Evolutionary conservation across 2,329 filamentous ascomycete species (phyloP).

Genomic region (Coleophoma eucalyptorum): DNA sequence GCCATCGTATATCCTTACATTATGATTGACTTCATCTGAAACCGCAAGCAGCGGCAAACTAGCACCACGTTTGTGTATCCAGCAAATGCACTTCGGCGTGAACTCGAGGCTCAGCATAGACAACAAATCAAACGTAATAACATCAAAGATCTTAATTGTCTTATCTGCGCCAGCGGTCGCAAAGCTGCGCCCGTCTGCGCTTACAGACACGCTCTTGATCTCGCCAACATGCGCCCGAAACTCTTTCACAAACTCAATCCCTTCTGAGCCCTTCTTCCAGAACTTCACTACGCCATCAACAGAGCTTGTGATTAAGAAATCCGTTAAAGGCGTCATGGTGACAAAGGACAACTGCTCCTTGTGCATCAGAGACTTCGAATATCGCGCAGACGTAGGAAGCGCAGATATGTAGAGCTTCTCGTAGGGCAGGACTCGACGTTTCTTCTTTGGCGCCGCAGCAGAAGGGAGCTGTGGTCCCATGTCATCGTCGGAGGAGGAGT

Average conservation of each 20-base stretch:
- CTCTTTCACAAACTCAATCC: constrained; percentile 97
- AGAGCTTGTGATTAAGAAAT: constrained; percentile 93
- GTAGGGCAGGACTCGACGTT: constrained; percentile 84
- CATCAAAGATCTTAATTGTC: constrained; percentile 76
- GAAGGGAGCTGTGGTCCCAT: constrained; percentile 91
- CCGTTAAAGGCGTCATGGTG: constrained; percentile 84
- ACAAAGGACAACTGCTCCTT: constrained; percentile 89
- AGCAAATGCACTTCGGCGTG: constrained; percentile 77
- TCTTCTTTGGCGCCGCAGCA: constrained; percentile 77
- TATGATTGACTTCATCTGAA: constrained; percentile 67
- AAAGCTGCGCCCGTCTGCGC: constrained; percentile 88
- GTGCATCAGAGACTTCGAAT: constrained; percentile 98
- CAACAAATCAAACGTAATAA: constrained; percentile 83
- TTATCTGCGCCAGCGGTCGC: constrained; percentile 80
- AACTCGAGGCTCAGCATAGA: constrained; percentile 78
- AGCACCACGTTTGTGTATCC: constrained; percentile 86
- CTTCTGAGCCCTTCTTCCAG: constrained; percentile 92
- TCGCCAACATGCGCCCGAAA: constrained; percentile 88
- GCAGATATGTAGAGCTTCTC: constrained; percentile 94
- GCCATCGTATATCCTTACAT: constrained; percentile 84
- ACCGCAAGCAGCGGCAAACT: constrained; percentile 83
- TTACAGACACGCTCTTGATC: constrained; percentile 79
- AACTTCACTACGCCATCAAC: constrained; percentile 97
- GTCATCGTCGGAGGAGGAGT: constrained; percentile 76
- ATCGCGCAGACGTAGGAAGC: constrained; percentile 74